Conservation (phyloP, 192 early-diverging fungal genomes). For the Coemansia sp. region DNA sequence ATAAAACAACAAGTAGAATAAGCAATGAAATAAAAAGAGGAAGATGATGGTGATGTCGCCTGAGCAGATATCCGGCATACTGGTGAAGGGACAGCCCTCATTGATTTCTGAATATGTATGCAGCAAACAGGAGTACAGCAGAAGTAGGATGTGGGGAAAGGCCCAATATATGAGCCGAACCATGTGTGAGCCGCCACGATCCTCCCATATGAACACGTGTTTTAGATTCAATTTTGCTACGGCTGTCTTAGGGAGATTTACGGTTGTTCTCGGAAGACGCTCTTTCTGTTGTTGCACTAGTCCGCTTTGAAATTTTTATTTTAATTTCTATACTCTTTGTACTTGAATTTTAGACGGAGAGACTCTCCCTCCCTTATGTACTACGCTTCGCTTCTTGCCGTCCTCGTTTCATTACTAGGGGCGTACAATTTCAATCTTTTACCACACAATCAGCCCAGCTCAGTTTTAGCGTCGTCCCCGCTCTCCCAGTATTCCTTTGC, state of each 20-base stretch:
- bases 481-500: not conserved
- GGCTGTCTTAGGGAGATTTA: not conserved
- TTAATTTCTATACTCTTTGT: not conserved
- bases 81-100: not conserved
- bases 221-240: no score
- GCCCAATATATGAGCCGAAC: not conserved
- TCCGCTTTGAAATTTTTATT: not conserved
- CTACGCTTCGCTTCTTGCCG: constrained; percentile 11
- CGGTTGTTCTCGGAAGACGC: not conserved
- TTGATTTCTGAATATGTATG: not conserved
- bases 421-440: constrained; percentile 41
- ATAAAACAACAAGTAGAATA: no score
- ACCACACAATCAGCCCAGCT: constrained; percentile 22
- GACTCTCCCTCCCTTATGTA: not conserved
- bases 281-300: no score
- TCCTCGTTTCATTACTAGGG: constrained; percentile 37
- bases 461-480: not conserved
- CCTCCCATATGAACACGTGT: no score
- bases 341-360: not conserved
- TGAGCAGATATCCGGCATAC: no score
- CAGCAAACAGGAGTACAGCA: not conserved
- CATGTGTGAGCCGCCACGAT: not conserved
- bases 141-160: not conserved
- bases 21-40: not conserved
- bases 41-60: no score